phyloP scores from a whole-genome alignment of 129 eudicot species.

The Mikania micrantha region DNA sequence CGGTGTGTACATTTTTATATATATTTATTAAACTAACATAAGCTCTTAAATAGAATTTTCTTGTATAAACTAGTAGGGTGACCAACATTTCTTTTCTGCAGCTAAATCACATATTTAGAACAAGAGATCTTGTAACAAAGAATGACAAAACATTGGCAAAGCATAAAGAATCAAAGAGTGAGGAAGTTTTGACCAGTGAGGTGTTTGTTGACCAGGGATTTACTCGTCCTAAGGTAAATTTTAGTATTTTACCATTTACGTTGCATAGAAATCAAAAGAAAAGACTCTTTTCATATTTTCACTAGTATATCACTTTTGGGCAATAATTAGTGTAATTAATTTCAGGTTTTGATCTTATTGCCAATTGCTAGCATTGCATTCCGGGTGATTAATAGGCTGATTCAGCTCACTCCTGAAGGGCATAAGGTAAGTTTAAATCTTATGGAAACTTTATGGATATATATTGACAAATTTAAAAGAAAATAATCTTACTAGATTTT shows the following conservation, averaged over 20 bases:
- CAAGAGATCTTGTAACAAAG: conserved; percentile 65
- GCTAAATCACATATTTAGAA: conserved; percentile 79
- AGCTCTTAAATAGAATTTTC: not conserved
- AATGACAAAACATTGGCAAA: conserved; percentile 63
- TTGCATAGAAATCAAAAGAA: not conserved
- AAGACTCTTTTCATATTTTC: not conserved
- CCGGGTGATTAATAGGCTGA: conserved; percentile 70
- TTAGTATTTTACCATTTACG: not conserved
- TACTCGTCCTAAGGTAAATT: conserved; percentile 83
- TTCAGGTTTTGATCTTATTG: conserved; percentile 71
- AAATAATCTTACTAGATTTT: not conserved
- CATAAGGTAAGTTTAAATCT: conserved; percentile 47
- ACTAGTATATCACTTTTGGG: not conserved
- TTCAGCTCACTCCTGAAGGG: conserved; percentile 72
- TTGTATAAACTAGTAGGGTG: not conserved
- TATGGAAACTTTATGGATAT: not conserved
- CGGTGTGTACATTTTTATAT: conserved; percentile 40
- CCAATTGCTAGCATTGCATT: conserved; percentile 78
- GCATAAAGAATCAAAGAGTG: conserved; percentile 37
- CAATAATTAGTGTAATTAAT: not conserved
- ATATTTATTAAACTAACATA: not conserved
- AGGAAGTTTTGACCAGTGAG: conserved; percentile 31
- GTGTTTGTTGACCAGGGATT: conserved; percentile 71
- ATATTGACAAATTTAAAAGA: not conserved
- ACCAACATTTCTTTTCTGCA: conserved; percentile 33